Evolutionary conservation across 2,329 filamentous ascomycete genomes (phyloP), one percentile per base, ranked within the genome.

Genomic region (Fusarium succisae): DNA sequence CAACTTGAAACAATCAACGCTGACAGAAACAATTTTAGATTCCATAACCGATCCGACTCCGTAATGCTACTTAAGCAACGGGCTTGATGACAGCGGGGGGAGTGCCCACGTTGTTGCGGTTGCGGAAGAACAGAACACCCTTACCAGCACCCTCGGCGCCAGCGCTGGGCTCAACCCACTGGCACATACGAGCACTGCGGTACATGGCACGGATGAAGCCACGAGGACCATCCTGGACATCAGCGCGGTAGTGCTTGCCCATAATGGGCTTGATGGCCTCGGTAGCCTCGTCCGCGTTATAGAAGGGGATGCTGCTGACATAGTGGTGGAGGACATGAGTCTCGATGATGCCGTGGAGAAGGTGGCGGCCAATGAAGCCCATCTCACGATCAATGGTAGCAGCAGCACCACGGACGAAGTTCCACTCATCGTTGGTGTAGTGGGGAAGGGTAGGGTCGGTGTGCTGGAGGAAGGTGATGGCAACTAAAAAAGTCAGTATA

Each of bases 271-370:
- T 95, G 89, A 98, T 97, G 80, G 95, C 95, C 78, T 98, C 95
- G 78, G 91, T 93, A 66, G 96, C 95, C 86, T 98, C 95, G 78
- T 98, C 95, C 80, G 95, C 96, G 83, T 98, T 89, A 87, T 98
- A 98, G 87, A 98, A 98, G 73, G 96, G 96, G 77, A 98, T 98
- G 80, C 91, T 94, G 85, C 93, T 96, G 82, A 98, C 91, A 85
- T 98, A 98, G 90, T 98, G 96, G 88, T 98, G 96, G 70, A 98
- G 93, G 69, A 98, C 96, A 86, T 98, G 96, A 55, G 96, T 98
- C 88, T 98, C 96, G 83, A 98, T 92, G 84, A 98, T 98, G 80
- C 95, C 96, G 88, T 98, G 96, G 83, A 98, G 88, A 70, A 98
- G 89, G 78, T 93, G 89, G 79, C 95, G 94, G 69, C 96, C 96